These are phyloP conservation scores for Chaetomium cochliodes DNA, from an alignment of 495 filamentous ascomycete species.

Conservation along the genomic window DNA sequence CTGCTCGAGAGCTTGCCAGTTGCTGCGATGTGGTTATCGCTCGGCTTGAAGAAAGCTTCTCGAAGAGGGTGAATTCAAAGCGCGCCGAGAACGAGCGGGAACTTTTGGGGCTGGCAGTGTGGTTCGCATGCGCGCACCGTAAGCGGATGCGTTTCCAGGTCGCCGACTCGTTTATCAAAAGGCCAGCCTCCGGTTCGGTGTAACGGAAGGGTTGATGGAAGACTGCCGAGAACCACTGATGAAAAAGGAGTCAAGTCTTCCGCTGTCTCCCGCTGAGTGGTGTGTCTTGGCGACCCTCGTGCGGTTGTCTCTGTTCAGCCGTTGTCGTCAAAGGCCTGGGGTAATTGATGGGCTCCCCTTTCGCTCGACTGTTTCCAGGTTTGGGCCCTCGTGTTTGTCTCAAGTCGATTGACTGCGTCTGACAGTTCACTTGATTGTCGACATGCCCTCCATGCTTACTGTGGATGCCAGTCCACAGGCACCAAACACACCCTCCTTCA, in stretches of 20 bases:
- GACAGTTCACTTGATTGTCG: background rate
- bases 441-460: constrained; percentile 2
- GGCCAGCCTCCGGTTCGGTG: constrained; percentile 22
- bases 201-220: constrained; percentile 25
- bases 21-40: too few species aligned
- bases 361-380: background rate
- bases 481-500: background rate
- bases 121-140: constrained; percentile 26
- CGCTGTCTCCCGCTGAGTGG: background rate
- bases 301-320: constrained; percentile 10
- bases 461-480: background rate
- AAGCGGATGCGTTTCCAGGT: constrained; percentile 19
- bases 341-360: background rate
- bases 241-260: constrained; percentile 11
- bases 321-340: background rate
- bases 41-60: too few species aligned
- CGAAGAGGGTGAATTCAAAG: background rate
- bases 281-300: constrained; percentile 10
- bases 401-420: background rate
- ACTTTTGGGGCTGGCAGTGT: constrained; percentile 19
- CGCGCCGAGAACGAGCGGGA: background rate
- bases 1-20: too few species aligned
- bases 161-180: constrained; percentile 26
- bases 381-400: too few species aligned
- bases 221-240: constrained; percentile 13